Percentiles rank a stretch among this genome's conserved stretches.
Conservation (phyloP, 441 rosid genomes). For the Gossypium schwendimanii region DNA sequence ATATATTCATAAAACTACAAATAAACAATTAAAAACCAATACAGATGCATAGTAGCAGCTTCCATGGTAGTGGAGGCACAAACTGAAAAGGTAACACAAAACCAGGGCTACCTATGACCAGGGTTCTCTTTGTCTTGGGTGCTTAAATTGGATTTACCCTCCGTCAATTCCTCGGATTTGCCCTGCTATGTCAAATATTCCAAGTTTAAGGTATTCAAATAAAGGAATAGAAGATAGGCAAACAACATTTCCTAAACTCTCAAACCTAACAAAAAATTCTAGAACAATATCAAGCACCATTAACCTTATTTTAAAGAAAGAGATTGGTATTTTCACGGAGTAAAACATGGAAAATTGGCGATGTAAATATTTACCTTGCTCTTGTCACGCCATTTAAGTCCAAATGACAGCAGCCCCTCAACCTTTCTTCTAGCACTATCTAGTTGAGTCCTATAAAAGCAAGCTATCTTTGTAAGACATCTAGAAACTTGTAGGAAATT, state of each 20-base stretch:
- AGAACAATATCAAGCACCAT: neutral
- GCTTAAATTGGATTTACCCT: conserved; percentile 19
- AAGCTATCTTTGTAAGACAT: conserved; percentile 11
- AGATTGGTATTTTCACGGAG: neutral
- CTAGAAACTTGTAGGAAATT: neutral
- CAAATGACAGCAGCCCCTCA: conserved; percentile 47
- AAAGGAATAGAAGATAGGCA: neutral
- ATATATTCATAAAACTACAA: conserved; percentile 6
- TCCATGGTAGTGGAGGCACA: neutral
- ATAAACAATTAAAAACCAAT: neutral
- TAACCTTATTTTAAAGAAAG: neutral
- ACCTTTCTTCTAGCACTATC: conserved; percentile 49
- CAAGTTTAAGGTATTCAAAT: conserved; percentile 5
- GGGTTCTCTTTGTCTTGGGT: conserved; percentile 8
- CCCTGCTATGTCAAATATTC: conserved; percentile 30
- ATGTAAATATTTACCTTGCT: conserved; percentile 48
- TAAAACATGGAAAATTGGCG: neutral
- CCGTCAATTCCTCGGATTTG: conserved; percentile 32
- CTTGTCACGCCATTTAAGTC: conserved; percentile 69
- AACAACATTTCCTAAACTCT: neutral
- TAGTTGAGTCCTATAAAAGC: conserved; percentile 35
- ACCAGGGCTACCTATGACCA: neutral
- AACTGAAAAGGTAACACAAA: neutral
- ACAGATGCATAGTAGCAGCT: neutral
- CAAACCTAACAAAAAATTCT: neutral